Conservation (phyloP, 2,329 filamentous ascomycete species). For the Trichoderma sp. region DNA sequence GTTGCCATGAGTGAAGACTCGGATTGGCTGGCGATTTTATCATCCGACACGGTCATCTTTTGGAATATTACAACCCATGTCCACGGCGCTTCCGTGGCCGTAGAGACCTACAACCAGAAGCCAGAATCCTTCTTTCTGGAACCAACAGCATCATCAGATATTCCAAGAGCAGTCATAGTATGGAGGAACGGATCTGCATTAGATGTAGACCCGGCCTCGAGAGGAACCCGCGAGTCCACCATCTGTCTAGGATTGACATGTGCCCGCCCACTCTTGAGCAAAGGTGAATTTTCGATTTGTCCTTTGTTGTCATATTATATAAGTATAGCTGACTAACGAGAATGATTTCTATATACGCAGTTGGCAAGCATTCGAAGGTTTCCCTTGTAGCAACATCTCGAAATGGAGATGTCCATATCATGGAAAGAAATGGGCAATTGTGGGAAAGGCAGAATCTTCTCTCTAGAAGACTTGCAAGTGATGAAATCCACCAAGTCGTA, state of each 20-base stretch:
- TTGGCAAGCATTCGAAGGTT: slow-evolving; percentile 20
- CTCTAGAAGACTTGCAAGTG: slow-evolving; percentile 44
- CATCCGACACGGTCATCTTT: slow-evolving; percentile 54
- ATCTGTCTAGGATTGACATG: slow-evolving; percentile 51
- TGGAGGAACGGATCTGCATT: slow-evolving; percentile 54
- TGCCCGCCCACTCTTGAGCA: slow-evolving; percentile 45
- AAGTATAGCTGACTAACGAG: not conserved
- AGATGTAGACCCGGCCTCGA: not conserved
- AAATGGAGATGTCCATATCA: slow-evolving; percentile 49
- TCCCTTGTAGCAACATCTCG: slow-evolving; percentile 47
- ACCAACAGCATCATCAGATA: slow-evolving; percentile 34
- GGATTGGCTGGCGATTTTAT: slow-evolving; percentile 64
- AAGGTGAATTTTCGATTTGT: slow-evolving; percentile 33
- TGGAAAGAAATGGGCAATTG: slow-evolving; percentile 37
- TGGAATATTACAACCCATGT: slow-evolving; percentile 59
- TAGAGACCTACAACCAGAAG: slow-evolving; percentile 52
- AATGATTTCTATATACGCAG: slow-evolving; percentile 5
- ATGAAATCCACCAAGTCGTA: slow-evolving; percentile 53
- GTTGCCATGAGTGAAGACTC: slow-evolving; percentile 64
- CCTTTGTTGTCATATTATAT: not conserved
- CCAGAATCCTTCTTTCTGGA: slow-evolving; percentile 65
- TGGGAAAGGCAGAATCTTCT: slow-evolving; percentile 52
- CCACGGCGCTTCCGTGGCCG: slow-evolving; percentile 54
- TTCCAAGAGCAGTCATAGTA: slow-evolving; percentile 57
- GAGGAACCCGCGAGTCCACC: slow-evolving; percentile 37